Evolutionary conservation across 1,284 basidiomycete species (phyloP), one percentile per base, ranked within the genome.

Genomic region (Rhizoctonia solani): DNA sequence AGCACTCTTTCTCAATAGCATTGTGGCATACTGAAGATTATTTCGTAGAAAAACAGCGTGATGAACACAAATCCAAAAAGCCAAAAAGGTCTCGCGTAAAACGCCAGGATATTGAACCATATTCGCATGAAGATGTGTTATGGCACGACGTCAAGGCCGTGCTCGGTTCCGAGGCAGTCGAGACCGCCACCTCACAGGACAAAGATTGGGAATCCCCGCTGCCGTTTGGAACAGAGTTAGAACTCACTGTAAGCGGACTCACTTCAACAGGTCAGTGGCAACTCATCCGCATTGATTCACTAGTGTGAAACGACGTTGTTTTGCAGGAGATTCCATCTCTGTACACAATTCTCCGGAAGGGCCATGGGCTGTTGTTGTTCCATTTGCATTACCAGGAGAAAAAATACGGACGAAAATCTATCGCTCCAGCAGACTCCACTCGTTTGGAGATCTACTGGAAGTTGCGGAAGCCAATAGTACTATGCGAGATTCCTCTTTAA

Each of bases 371-470:
- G 80, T 96, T 37, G 81, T 92, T 30, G 84, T 90, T 0, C 95
- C 94, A 0, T 92, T 94, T 72, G 85, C 87, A 3, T 81, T 97
- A 16, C 92, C 93, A 0, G 88, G 87, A 11, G 95, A 98, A 77
- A 83, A 78, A 25, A 85, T 95, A 47, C 82, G 83, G 39, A 88
- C 85, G 1, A 84, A 85, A 68, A 81, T 96, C 0, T 90, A 88
- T 74, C 84, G 87, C 50, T 81, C 84, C 67, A 80, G 81, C 4
- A 81, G 86, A 39, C 79, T 92, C 69, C 84, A 90, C 75, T 93
- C 92, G 13, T 81, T 85, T 69, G 92, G 87, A 1, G 92, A 94
- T 74, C 80, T 95, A 1, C 68, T 95, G 8, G 81, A 87, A 67
- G 82, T 95, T 30, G 70, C 91, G 39, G 79, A 80, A n/a, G 84